A percentile compares a stretch with the other conserved stretches of the same genome.
Evolutionary conservation across 176 grass and related monocot genomes (phyloP).

Genomic region (Guadua angustifolia): DNA sequence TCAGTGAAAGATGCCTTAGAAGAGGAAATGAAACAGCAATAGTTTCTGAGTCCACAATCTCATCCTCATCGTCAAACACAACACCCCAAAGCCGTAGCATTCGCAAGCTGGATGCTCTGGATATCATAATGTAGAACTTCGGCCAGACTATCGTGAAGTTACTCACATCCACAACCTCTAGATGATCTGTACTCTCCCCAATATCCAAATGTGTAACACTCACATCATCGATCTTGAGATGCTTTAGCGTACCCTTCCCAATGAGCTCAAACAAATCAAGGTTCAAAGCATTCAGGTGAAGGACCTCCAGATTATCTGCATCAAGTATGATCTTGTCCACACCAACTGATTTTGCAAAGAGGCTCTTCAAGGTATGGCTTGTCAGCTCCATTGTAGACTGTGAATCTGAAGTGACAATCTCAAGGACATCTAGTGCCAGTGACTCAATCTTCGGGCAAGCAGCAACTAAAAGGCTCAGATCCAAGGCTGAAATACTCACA

Average conservation of each 20-base stretch:
- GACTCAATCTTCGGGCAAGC: slow-evolving; percentile 86
- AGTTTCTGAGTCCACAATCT: slow-evolving; percentile 92
- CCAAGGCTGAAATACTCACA: slow-evolving; percentile 87
- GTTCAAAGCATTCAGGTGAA: slow-evolving; percentile 88
- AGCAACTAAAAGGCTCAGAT: slow-evolving; percentile 76
- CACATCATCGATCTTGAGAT: slow-evolving; percentile 94
- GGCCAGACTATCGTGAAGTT: slow-evolving; percentile 94
- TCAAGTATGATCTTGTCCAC: slow-evolving; percentile 93
- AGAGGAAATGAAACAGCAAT: slow-evolving; percentile 87
- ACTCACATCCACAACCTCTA: slow-evolving; percentile 84
- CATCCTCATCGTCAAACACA: slow-evolving; percentile 94
- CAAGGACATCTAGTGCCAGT: slow-evolving; percentile 86
- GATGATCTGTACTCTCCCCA: slow-evolving; percentile 78
- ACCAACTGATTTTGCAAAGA: slow-evolving; percentile 77
- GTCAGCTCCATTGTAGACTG: slow-evolving; percentile 84
- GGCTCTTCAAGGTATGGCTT: slow-evolving; percentile 74
- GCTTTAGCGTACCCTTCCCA: slow-evolving; percentile 79
- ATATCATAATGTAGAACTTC: slow-evolving; percentile 90
- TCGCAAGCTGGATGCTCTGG: slow-evolving; percentile 73
- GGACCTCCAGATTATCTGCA: slow-evolving; percentile 83
- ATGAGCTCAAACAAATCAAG: slow-evolving; percentile 95
- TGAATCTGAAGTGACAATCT: slow-evolving; percentile 84
- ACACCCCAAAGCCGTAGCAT: slow-evolving; percentile 85
- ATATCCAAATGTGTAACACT: slow-evolving; percentile 96
- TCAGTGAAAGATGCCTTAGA: slow-evolving; percentile 86